Evolutionary conservation across 2,329 filamentous ascomycete genomes (phyloP).

Genomic region (Escovopsis sp.): DNA sequence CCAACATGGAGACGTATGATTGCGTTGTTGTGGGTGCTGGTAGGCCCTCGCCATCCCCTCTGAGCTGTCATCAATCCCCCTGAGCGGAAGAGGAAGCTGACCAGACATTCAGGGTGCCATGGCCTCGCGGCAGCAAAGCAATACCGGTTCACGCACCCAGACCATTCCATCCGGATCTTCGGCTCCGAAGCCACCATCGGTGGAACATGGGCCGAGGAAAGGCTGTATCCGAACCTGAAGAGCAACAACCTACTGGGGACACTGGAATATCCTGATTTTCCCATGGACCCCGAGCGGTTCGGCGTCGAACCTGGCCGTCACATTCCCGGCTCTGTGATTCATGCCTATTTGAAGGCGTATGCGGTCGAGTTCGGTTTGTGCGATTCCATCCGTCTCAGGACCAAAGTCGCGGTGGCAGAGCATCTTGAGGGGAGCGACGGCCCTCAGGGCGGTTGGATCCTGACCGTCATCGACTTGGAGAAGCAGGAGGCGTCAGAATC

Average conservation of each 20-base stretch:
- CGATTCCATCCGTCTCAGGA: conserved; percentile 24
- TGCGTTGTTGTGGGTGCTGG: too few species aligned
- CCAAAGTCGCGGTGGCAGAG: conserved; percentile 28
- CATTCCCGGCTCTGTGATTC: conserved; percentile 31
- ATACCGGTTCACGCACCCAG: conserved; percentile 43
- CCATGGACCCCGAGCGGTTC: conserved; percentile 44
- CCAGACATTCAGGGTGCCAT: conserved; percentile 18
- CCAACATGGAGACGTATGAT: too few species aligned
- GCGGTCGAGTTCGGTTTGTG: conserved; percentile 28
- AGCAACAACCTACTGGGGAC: conserved; percentile 62
- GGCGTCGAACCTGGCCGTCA: conserved; percentile 30
- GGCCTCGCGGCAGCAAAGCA: conserved; percentile 49
- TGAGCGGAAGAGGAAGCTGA: background rate
- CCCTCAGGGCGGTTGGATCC: conserved; percentile 26
- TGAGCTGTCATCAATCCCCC: too few species aligned
- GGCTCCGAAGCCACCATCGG: conserved; percentile 45
- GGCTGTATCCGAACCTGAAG: conserved; percentile 54
- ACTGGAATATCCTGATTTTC: conserved; percentile 61
- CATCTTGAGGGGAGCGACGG: conserved; percentile 15
- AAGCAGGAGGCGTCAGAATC: conserved; percentile 4
- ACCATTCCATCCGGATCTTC: conserved; percentile 39
- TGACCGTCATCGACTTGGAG: conserved; percentile 16
- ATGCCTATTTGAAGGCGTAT: conserved; percentile 33
- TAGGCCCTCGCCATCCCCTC: too few species aligned
- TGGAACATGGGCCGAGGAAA: conserved; percentile 54